These are phyloP conservation scores for Syncephalastrum racemosum DNA, from an alignment of 371 early-diverging fungal genomes.

Conservation along the genomic window DNA sequence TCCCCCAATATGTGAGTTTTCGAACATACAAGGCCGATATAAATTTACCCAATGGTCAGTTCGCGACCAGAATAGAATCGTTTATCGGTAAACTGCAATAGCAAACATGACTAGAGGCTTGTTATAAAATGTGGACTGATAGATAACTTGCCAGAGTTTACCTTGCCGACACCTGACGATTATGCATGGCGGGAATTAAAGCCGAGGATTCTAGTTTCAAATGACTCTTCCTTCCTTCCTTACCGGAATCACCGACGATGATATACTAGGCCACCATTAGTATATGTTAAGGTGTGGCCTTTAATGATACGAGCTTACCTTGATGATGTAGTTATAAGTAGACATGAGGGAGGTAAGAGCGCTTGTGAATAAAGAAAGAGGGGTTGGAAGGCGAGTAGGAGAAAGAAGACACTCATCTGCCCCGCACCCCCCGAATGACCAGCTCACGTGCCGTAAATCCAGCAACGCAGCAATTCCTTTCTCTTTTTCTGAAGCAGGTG, in stretches of 20 bases:
- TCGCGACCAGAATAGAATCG: conserved; percentile 83
- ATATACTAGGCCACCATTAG: conserved; percentile 28
- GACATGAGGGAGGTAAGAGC: conserved; percentile 31
- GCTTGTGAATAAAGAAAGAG: conserved; percentile 6
- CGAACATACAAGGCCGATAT: background rate
- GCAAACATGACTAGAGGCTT: conserved; percentile 66
- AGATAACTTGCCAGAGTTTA: background rate
- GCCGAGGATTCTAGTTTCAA: background rate
- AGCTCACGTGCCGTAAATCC: too few species aligned
- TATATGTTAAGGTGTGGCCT: background rate
- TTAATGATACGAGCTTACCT: conserved; percentile 21
- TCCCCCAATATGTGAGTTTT: background rate
- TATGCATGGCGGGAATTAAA: background rate
- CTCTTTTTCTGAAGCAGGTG: too few species aligned
- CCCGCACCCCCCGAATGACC: too few species aligned
- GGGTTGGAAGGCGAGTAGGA: conserved; percentile 5
- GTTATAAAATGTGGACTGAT: conserved; percentile 1
- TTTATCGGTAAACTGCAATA: conserved; percentile 83
- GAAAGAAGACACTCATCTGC: background rate
- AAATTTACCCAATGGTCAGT: conserved; percentile 78
- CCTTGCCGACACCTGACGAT: conserved; percentile 27
- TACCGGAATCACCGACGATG: conserved; percentile 52
- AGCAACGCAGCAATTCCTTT: too few species aligned
- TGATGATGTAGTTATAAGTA: conserved; percentile 39
- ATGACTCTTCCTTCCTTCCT: background rate